Evolutionary conservation across 306 rosid species (phyloP).

Genomic region (Glycine latifolia): DNA sequence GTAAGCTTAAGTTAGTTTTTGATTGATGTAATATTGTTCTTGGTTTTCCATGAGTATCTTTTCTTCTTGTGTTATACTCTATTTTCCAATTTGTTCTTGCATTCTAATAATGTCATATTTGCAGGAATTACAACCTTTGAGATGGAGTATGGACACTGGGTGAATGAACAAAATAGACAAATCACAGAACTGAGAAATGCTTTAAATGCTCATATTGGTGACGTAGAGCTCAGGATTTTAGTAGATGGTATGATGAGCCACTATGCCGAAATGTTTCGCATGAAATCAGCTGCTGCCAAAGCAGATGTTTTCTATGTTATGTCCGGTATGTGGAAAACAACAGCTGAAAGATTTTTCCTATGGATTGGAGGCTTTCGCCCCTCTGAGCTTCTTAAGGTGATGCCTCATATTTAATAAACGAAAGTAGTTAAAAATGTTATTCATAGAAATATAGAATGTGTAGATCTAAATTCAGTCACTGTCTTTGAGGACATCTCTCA

Average conservation of each 20-base stretch:
- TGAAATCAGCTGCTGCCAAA: conserved; percentile 89
- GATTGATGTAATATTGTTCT: conserved; percentile 1
- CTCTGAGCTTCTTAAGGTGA: conserved; percentile 93
- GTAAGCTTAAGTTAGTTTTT: neutral
- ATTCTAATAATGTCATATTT: conserved; percentile 43
- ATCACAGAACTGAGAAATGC: conserved; percentile 75
- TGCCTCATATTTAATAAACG: conserved; percentile 21
- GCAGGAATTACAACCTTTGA: conserved; percentile 83
- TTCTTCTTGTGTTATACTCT: conserved; percentile 7
- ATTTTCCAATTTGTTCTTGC: conserved; percentile 24
- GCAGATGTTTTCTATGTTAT: conserved; percentile 89
- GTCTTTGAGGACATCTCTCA: neutral
- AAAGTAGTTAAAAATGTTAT: conserved; percentile 3
- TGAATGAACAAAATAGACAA: conserved; percentile 81
- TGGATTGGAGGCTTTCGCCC: conserved; percentile 99
- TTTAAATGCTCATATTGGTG: conserved; percentile 69
- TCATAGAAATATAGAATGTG: neutral
- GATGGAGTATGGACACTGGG: conserved; percentile 92
- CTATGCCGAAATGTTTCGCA: conserved; percentile 73
- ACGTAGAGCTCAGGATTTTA: conserved; percentile 77
- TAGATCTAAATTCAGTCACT: conserved; percentile 4
- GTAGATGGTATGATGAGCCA: conserved; percentile 80
- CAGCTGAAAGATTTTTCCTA: conserved; percentile 86
- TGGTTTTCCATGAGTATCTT: conserved; percentile 5
- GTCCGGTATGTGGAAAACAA: conserved; percentile 96